Evolutionary conservation across 306 rosid genomes (phyloP).

Genomic region (Clitoria ternatea): DNA sequence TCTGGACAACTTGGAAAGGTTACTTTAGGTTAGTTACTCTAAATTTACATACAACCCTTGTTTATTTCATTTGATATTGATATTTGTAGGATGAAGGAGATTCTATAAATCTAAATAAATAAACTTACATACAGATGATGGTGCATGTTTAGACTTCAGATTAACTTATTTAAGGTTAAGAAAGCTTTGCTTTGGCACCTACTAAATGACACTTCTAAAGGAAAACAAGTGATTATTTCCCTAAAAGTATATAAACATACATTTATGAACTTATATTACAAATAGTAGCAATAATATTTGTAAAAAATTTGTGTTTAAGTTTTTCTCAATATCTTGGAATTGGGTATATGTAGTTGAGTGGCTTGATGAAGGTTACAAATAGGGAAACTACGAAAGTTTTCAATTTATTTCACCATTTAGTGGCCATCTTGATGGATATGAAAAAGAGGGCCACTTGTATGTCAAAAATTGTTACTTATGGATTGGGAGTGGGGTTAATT

Average conservation of each 20-base stretch:
- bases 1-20: constrained; percentile 98
- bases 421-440: background rate
- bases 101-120: background rate
- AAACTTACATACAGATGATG: background rate
- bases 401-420: background rate
- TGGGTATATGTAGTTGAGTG: background rate
- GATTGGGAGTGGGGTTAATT: background rate
- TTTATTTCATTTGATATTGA: background rate
- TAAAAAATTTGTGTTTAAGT: background rate
- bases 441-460: background rate
- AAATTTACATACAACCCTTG: background rate
- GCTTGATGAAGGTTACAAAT: background rate
- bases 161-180: background rate
- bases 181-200: background rate
- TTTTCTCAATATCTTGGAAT: background rate
- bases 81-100: background rate
- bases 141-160: background rate
- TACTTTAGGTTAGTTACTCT: constrained; percentile 70
- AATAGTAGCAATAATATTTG: constrained; percentile 2
- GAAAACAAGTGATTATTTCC: background rate
- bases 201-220: background rate
- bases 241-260: background rate
- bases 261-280: background rate
- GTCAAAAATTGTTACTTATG: background rate
- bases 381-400: background rate